Conservation (phyloP, 495 filamentous ascomycete genomes). For the Hypoxylon rickii region DNA sequence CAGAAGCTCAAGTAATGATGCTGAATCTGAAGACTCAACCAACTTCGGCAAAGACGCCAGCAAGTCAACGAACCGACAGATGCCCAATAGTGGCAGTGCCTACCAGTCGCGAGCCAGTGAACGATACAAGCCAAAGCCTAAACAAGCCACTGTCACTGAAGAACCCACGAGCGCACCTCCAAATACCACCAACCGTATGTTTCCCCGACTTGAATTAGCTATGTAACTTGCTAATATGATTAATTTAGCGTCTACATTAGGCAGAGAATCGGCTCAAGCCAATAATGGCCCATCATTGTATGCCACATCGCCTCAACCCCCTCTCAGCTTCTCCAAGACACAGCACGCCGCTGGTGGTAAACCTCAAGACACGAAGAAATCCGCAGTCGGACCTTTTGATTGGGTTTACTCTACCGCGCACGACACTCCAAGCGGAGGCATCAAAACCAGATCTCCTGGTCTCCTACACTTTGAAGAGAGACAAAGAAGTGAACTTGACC, state of each 20-base stretch:
- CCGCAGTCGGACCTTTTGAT: not conserved
- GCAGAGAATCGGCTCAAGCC: constrained; percentile 9
- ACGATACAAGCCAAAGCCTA: constrained; percentile 33
- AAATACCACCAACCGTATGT: constrained; percentile 24
- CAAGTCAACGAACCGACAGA: not conserved
- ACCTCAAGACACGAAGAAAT: not conserved
- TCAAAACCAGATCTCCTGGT: not conserved
- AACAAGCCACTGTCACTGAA: not conserved
- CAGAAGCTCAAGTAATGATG: constrained; percentile 29
- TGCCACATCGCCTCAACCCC: constrained; percentile 25
- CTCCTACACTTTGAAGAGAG: constrained; percentile 38
- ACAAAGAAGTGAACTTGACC: constrained; percentile 36
- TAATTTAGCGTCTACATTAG: constrained; percentile 3
- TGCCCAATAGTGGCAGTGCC: not conserved
- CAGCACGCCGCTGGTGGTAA: not conserved
- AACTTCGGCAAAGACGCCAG: not conserved
- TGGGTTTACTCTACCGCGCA: not conserved
- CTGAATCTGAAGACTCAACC: constrained; percentile 23
- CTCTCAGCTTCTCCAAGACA: not conserved
- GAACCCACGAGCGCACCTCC: constrained; percentile 1
- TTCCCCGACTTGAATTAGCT: not conserved
- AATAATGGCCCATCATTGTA: constrained; percentile 45
- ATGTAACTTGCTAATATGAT: not conserved
- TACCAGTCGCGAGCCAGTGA: constrained; percentile 34
- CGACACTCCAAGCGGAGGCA: constrained; percentile 34